Conservation (phyloP, 225 moss, liverwort and hornwort genomes). For the Bryoerythrophyllum caledonicum region DNA sequence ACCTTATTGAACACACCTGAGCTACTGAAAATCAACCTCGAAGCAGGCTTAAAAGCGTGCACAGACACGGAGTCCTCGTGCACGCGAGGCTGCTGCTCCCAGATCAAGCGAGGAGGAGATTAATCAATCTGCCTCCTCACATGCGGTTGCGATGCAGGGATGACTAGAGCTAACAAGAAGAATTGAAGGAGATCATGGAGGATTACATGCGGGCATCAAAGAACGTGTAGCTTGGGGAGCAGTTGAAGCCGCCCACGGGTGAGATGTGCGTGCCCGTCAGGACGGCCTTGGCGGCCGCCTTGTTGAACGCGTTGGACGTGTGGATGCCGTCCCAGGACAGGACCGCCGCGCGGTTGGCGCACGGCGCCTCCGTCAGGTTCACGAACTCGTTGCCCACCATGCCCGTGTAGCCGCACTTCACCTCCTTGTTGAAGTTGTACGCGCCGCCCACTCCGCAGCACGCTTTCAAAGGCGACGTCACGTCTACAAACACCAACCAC, state of each 20-base stretch:
- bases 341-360: conserved; percentile 33
- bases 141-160: not conserved
- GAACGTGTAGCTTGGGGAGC: conserved; percentile 17
- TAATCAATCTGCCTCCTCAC: not conserved
- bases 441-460: conserved; percentile 59
- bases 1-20: conserved; percentile 11
- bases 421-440: conserved; percentile 55
- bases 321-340: conserved; percentile 71
- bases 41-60: conserved; percentile 2
- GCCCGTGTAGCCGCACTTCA: conserved; percentile 45
- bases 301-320: conserved; percentile 47
- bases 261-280: conserved; percentile 45
- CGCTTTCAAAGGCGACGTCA: conserved; percentile 46
- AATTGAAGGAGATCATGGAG: not conserved
- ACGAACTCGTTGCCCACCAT: conserved; percentile 40
- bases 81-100: conserved; percentile 15
- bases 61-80: not conserved
- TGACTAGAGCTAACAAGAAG: not conserved
- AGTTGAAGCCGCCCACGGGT: conserved; percentile 45
- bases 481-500: conserved; percentile 15
- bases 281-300: conserved; percentile 40
- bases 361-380: conserved; percentile 36
- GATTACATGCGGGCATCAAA: conserved; percentile 18
- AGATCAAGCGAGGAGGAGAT: not conserved
- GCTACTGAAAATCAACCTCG: not conserved